Base-by-base conservation (phyloP, 345 rosid species). In the Salix exigua region DNA sequence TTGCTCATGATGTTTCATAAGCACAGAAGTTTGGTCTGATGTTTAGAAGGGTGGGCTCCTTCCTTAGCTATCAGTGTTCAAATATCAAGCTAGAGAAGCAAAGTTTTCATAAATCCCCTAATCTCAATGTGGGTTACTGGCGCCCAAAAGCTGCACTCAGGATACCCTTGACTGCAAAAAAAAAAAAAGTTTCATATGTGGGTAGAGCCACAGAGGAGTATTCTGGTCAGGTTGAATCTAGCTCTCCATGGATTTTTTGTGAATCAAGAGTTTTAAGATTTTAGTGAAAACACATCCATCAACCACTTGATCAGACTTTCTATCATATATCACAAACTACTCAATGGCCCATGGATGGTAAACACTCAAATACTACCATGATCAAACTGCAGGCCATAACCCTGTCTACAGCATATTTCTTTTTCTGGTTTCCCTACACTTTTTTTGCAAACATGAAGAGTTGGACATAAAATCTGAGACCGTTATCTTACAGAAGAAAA, bases 401-500 rank as follows among this genome's bases (percentile, higher is more conserved):
- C 12, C 33, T 23, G 1, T 11, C 25, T 37, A 19, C 10, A 33
- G 58, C 18, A 13, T 28, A 13, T 5, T 33, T 65, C 64, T 13
- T 19, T 0, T 66, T 35, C 38, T 48, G 4, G 2, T 11, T 19
- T 30, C 21, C 58, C n/a, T 26, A 63, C 21, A n/a, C 21, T 37
- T 30, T 23, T 55, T 8, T 4, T 21, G 38, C 68, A 68, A 50
- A 77, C 65, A 2, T 46, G 46, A 55, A 70, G 31, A 42, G 71
- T 4, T 55, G 70, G 35, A 74, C 42, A 67, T 16, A 42, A n/a
- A 23, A n/a, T 19, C 2, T 35, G 25, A 67, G 33, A 70, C 61
- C 31, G 75, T 79, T 70, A 75, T 23, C 94, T 82, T 85, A 96
- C 99, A 78, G 88, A 83, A 23, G 99, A 88, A 80, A 96, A 94